Evolutionary conservation across 2,329 filamentous ascomycete genomes (phyloP), one percentile per base, ranked within the genome.

Genomic region (Aspergillus japonicus): DNA sequence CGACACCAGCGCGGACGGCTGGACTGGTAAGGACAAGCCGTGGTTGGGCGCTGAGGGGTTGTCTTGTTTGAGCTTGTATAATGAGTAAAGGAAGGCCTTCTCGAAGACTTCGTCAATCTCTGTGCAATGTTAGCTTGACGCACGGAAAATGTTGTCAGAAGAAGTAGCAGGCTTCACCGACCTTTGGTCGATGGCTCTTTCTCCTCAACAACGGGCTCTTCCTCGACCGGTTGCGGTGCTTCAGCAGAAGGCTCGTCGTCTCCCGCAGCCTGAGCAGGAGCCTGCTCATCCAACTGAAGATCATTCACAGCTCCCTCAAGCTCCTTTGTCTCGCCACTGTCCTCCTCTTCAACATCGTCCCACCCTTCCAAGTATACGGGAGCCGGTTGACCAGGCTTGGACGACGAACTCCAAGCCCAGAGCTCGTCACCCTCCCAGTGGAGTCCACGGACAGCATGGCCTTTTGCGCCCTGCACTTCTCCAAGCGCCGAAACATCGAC

Each of bases 401-500:
- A 83, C 29, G 76, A 78, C 33, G 81, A 77, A 66, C 82, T 86
- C 83, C 85, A 88, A 4, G 78, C 78, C 86, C 87, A 89, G n/a
- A 89, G 69, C 74, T 90, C 87, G 74, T 90, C 87, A 1, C 87
- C 86, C 61, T 82, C 80, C 87, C 87, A 89, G 68, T 89, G 87
- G 52, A 89, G 75, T 4, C 84, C 86, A 63, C 84, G 81, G 10
- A 89, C 86, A 1, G 87, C 87, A 74, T 85, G 83, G 0, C 87
- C 87, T 68, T 85, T 88, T 14, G 80, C 77, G 0, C 87, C 87
- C 67, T 84, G 82, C 5, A 87, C 85, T 53, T 80, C 77, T 2
- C 70, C 73, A 54, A 89, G 69, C 2, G 75, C 77, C 50, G 81
- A 81, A 16, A 89, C 78, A 73, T 89, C 85, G 50, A 88, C 85